Base-by-base conservation (phyloP, 2,329 filamentous ascomycete species). In the Alternaria conjuncta region DNA sequence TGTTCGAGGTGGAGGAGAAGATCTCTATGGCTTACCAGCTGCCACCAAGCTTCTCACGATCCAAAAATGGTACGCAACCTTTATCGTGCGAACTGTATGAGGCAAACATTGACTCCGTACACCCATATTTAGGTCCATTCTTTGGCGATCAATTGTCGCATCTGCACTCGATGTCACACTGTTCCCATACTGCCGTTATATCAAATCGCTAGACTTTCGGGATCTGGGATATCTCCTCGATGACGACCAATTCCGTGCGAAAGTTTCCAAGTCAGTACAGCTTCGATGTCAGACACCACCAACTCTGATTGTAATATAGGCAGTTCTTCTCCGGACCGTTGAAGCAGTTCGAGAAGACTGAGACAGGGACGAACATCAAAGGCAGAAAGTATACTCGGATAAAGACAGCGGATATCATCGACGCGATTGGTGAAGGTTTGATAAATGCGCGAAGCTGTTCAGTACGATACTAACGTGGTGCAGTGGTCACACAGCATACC, bases 111-210 rank as follows among this genome's bases (percentile, higher is more conserved):
- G 49, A 51, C 15, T 32, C 4, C 7, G 12, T 51, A n/a, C 8
- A 51, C 21, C 4, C n/a, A 51, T 13, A 2, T 32, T 32, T n/a
- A 10, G 32, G 49, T 86, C 88, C 2, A 83, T 86, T 7, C 77
- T 92, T 53, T 93, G 91, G 91, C 86, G 86, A 55, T 89, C 89
- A 3, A 87, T 93, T 67, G 86, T 91, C 61, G 81, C 88, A 8
- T 93, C 90, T 9, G 88, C 88, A 61, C 79, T 90, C 46, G 86
- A 85, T 23, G 79, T 82, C 66, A 92, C 90, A 0, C 80, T 87
- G 18, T 90, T 88, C 65, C 90, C 90, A 0, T 94, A 94, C 74
- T 91, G 87, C 71, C 75, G 87, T 41, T 92, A 91, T 77, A 86
- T 93, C 59, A 87, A 86, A 60, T 83, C 84, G 25, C 82, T 93